Percentiles rank a stretch among this genome's conserved stretches.
Evolutionary conservation across 495 filamentous ascomycete genomes (phyloP).

Genomic region (Penicillium crystallinum): DNA sequence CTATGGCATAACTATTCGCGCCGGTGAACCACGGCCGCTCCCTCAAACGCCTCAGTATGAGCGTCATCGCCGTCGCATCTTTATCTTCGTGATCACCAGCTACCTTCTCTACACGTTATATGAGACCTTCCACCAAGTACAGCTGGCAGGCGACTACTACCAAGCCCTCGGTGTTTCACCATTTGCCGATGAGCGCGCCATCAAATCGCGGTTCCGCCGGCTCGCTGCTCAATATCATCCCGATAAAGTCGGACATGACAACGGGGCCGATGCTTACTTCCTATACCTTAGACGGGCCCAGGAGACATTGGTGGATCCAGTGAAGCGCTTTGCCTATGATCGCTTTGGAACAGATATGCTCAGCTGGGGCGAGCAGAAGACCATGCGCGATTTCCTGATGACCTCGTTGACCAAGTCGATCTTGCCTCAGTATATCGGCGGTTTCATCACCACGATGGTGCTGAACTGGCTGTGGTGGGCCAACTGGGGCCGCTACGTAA

Average conservation of each 20-base stretch:
- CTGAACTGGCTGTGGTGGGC: constrained; percentile 74
- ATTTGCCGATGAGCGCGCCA: constrained; percentile 61
- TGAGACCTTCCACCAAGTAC: constrained; percentile 80
- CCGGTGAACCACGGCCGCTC: constrained; percentile 74
- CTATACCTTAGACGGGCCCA: constrained; percentile 76
- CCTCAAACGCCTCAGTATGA: constrained; percentile 64
- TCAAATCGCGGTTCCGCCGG: constrained; percentile 82
- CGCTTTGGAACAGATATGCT: constrained; percentile 78
- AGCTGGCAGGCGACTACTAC: constrained; percentile 69
- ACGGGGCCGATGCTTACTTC: constrained; percentile 56
- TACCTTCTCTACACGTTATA: constrained; percentile 94
- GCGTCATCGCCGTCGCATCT: constrained; percentile 72
- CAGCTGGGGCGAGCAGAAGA: constrained; percentile 62
- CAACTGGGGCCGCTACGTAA: constrained; percentile 67
- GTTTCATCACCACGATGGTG: constrained; percentile 57
- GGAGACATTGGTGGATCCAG: constrained; percentile 75
- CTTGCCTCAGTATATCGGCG: constrained; percentile 61
- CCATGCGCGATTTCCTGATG: constrained; percentile 67
- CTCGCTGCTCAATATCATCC: constrained; percentile 84
- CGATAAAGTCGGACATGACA: constrained; percentile 60
- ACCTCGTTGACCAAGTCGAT: constrained; percentile 52
- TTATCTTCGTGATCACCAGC: constrained; percentile 69
- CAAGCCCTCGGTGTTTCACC: constrained; percentile 62
- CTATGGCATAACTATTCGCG: constrained; percentile 86
- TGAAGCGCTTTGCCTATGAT: constrained; percentile 86